A percentile compares a stretch with the other conserved stretches of the same genome.
Evolutionary conservation across 345 rosid species (phyloP).

Genomic region (Aquilaria yunnanensis): DNA sequence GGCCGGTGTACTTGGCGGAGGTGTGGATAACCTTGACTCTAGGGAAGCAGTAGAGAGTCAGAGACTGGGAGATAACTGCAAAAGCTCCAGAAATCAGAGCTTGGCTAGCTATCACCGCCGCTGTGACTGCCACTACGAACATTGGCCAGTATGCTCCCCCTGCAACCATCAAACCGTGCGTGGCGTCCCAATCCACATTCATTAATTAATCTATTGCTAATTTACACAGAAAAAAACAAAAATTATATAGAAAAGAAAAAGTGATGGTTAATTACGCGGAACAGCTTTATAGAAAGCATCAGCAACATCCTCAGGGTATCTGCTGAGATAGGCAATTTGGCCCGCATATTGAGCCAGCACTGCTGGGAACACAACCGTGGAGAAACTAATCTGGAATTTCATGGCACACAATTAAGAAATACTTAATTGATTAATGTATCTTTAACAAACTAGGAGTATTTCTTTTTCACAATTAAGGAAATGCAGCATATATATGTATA

Average conservation of each 20-base stretch:
- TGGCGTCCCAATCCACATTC: too few species aligned
- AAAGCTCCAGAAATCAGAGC: conserved; percentile 68
- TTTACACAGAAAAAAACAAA: too few species aligned
- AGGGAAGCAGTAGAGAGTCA: conserved; percentile 56
- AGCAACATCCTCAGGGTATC: conserved; percentile 23
- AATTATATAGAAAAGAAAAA: too few species aligned
- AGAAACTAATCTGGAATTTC: conserved; percentile 60
- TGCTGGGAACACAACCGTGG: conserved; percentile 37
- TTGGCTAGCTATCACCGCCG: conserved; percentile 69
- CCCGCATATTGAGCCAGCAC: conserved; percentile 40
- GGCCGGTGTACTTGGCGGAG: conserved; percentile 41
- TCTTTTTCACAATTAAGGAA: too few species aligned
- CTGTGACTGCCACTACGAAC: conserved; percentile 60
- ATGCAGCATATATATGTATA: too few species aligned
- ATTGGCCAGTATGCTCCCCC: conserved; percentile 60
- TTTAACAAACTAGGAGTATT: too few species aligned
- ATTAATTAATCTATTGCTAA: too few species aligned
- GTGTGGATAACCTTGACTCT: conserved; percentile 69
- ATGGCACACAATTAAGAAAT: too few species aligned
- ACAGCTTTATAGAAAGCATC: conserved; percentile 56
- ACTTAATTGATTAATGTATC: too few species aligned
- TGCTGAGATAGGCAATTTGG: conserved; percentile 55
- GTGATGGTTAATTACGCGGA: conserved; percentile 29
- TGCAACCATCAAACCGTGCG: conserved; percentile 10
- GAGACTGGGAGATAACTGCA: conserved; percentile 49